phyloP scores from a whole-genome alignment of 2,329 filamentous ascomycete species.

The Fonsecaea pedrosoi region DNA sequence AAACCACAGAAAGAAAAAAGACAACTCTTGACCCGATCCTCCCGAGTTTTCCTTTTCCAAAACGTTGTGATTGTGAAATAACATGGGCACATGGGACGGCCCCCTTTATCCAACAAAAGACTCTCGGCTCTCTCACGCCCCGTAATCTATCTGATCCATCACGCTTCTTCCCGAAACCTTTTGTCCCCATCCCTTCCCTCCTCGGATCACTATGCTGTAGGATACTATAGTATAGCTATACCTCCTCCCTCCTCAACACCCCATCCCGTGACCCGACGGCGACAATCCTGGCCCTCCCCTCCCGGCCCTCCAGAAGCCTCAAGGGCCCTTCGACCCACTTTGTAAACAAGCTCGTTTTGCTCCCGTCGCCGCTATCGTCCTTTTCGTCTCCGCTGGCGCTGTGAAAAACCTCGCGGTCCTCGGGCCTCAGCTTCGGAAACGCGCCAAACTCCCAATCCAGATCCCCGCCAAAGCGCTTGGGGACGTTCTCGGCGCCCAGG shows the following conservation, averaged over 20 bases:
- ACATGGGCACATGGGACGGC: too few relatives aligned
- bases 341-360: neutral
- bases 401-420: constrained; percentile 10
- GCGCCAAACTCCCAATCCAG: constrained; percentile 24
- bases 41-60: too few relatives aligned
- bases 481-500: constrained; percentile 18
- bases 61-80: too few relatives aligned
- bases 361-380: neutral
- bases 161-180: too few relatives aligned
- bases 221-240: neutral
- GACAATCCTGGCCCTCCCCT: constrained; percentile 16
- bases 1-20: too few relatives aligned
- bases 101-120: too few relatives aligned
- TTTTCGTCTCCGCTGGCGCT: too few relatives aligned
- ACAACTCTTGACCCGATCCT: too few relatives aligned
- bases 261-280: constrained; percentile 16
- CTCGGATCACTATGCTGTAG: too few relatives aligned
- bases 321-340: constrained; percentile 7
- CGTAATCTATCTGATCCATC: too few relatives aligned
- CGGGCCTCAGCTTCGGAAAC: constrained; percentile 13
- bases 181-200: too few relatives aligned
- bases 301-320: constrained; percentile 11
- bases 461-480: constrained; percentile 19
- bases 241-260: constrained; percentile 21
- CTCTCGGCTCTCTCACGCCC: too few relatives aligned